Percentiles rank a stretch among this genome's conserved stretches.
Conservation (phyloP, 306 rosid genomes). For the Inga leiocalycina region DNA sequence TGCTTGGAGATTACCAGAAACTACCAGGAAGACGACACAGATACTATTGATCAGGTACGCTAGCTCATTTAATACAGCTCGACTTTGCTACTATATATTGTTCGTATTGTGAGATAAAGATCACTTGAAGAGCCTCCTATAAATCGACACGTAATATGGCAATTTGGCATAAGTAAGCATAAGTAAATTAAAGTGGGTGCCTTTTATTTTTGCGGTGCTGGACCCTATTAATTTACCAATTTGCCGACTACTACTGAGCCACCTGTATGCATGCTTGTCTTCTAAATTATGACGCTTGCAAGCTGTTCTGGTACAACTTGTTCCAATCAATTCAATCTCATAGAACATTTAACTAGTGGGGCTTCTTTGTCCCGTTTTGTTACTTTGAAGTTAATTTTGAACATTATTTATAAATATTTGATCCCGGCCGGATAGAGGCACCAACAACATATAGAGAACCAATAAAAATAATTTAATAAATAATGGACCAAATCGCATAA, state of each 20-base stretch:
- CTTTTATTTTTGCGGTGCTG: conserved; percentile 8
- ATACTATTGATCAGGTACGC: conserved; percentile 82
- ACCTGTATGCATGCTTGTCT: conserved; percentile 16
- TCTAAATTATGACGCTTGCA: conserved; percentile 38
- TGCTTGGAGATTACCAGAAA: conserved; percentile 95
- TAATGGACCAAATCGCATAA: neutral
- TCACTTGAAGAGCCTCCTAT: neutral
- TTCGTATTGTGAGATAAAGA: neutral
- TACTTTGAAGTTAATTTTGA: conserved; percentile 9
- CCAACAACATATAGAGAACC: neutral
- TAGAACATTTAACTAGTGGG: neutral
- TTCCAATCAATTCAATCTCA: neutral
- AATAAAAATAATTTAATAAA: neutral
- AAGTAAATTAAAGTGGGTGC: neutral
- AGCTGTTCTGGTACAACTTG: conserved; percentile 38
- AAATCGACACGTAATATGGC: neutral
- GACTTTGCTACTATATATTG: neutral
- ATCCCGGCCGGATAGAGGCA: neutral
- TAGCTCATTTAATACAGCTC: neutral
- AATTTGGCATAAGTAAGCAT: neutral
- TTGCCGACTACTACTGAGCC: conserved; percentile 12
- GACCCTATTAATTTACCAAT: conserved; percentile 6
- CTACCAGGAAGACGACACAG: conserved; percentile 53
- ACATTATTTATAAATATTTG: neutral
- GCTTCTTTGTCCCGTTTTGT: conserved; percentile 21